Evolutionary conservation across 805 yeast genomes (phyloP).

Genomic region (Wickerhamomyces alni): DNA sequence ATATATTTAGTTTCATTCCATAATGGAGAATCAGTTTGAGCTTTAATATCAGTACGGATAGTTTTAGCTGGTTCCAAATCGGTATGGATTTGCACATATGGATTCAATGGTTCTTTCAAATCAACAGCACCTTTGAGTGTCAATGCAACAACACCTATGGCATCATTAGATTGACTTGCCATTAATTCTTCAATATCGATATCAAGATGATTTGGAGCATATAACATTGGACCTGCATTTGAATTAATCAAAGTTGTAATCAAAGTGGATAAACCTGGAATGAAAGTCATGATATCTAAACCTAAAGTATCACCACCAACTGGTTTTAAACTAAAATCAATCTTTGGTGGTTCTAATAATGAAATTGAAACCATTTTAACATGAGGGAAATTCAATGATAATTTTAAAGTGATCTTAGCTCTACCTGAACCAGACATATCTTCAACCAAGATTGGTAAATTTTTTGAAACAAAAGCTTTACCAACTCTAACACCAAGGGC

Average conservation of each 20-base stretch:
- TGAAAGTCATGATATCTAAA: conserved; percentile 73
- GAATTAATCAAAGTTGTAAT: conserved; percentile 67
- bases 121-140: conserved; percentile 49
- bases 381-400: conserved; percentile 70
- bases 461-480: conserved; percentile 71
- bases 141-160: conserved; percentile 64
- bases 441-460: conserved; percentile 73
- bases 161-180: conserved; percentile 58
- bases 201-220: conserved; percentile 78
- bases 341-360: conserved; percentile 70
- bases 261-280: conserved; percentile 73
- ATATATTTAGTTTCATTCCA: conserved; percentile 64
- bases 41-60: conserved; percentile 50
- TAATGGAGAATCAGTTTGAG: conserved; percentile 48
- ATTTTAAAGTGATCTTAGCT: conserved; percentile 55
- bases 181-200: conserved; percentile 68
- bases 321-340: conserved; percentile 77
- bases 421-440: conserved; percentile 73
- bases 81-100: conserved; percentile 45
- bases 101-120: conserved; percentile 48
- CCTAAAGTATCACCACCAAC: conserved; percentile 90
- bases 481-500: conserved; percentile 79
- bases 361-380: conserved; percentile 65
- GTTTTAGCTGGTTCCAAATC: conserved; percentile 38
- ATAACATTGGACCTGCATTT: conserved; percentile 68